A percentile compares a stretch with the other conserved stretches of the same genome.
Conservation (phyloP, 176 grass and related monocot species). For the Triticum turgidum region DNA sequence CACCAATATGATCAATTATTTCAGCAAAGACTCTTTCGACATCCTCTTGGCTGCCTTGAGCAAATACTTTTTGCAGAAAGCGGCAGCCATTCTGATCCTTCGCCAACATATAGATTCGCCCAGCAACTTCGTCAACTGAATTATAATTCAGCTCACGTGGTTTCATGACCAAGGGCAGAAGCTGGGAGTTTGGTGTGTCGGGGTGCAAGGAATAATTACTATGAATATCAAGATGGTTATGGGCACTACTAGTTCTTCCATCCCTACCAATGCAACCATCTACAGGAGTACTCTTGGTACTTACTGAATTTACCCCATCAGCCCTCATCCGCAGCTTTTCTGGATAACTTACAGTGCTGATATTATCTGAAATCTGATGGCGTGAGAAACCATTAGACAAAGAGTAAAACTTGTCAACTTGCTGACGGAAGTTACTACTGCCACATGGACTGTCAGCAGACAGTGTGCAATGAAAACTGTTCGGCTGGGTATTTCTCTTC, state of each 20-base stretch:
- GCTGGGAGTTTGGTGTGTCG: constrained; percentile 14
- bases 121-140: constrained; percentile 44
- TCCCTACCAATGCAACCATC: constrained; percentile 31
- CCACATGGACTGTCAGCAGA: constrained; percentile 38
- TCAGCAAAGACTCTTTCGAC: constrained; percentile 56
- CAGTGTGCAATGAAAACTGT: constrained; percentile 26
- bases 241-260: not conserved
- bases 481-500: constrained; percentile 24
- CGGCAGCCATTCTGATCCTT: constrained; percentile 69
- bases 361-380: constrained; percentile 18
- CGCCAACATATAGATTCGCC: constrained; percentile 56
- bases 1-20: constrained; percentile 64
- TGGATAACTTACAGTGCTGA: constrained; percentile 10
- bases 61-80: constrained; percentile 63
- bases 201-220: constrained; percentile 2
- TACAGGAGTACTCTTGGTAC: constrained; percentile 24
- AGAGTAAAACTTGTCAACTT: constrained; percentile 27
- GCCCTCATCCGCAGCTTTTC: constrained; percentile 34
- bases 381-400: constrained; percentile 3
- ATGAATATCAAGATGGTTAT: constrained; percentile 24
- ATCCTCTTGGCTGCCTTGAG: constrained; percentile 57
- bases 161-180: constrained; percentile 9
- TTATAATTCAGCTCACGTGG: constrained; percentile 26
- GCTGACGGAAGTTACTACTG: constrained; percentile 16
- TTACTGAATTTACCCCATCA: constrained; percentile 26